Percentiles rank a stretch among this genome's conserved stretches.
Evolutionary conservation across 331 rosid genomes (phyloP).

Genomic region (Erythrophleum ivorense): DNA sequence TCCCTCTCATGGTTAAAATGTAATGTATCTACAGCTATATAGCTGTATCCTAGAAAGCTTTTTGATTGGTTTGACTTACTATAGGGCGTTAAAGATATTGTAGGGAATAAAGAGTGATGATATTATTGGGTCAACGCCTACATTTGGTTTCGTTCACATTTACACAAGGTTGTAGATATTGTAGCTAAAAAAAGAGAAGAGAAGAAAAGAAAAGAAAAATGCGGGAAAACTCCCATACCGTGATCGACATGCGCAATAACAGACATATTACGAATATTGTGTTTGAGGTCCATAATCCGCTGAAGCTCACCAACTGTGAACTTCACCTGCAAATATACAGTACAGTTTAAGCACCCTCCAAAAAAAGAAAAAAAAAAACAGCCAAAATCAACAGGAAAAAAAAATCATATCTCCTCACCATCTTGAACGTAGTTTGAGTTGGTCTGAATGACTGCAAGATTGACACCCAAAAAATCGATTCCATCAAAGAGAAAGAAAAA

Average conservation of each 20-base stretch:
- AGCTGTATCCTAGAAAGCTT: too few relatives aligned
- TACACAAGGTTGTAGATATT: too few relatives aligned
- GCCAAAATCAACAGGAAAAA: not conserved
- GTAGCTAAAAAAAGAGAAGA: too few relatives aligned
- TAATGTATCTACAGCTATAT: too few relatives aligned
- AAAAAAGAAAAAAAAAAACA: too few relatives aligned
- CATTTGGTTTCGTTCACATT: too few relatives aligned
- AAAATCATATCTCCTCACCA: too few relatives aligned
- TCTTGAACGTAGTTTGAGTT: not conserved
- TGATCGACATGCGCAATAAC: constrained; percentile 82
- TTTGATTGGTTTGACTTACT: too few relatives aligned
- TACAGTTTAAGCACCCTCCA: not conserved
- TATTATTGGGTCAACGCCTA: too few relatives aligned
- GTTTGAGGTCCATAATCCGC: constrained; percentile 64
- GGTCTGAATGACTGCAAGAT: not conserved
- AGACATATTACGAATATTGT: constrained; percentile 76
- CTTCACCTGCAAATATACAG: constrained; percentile 57
- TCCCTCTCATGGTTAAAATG: too few relatives aligned
- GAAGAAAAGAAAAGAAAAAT: not conserved
- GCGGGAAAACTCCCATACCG: constrained; percentile 40
- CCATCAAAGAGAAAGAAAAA: not conserved
- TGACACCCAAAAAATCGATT: not conserved
- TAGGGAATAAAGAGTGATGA: too few relatives aligned
- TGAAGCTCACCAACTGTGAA: constrained; percentile 73
- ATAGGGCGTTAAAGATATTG: too few relatives aligned